Evolutionary conservation across 148 eudicot genomes (phyloP), one percentile per base, ranked within the genome.

Genomic region (Vaccinium corymbosum): DNA sequence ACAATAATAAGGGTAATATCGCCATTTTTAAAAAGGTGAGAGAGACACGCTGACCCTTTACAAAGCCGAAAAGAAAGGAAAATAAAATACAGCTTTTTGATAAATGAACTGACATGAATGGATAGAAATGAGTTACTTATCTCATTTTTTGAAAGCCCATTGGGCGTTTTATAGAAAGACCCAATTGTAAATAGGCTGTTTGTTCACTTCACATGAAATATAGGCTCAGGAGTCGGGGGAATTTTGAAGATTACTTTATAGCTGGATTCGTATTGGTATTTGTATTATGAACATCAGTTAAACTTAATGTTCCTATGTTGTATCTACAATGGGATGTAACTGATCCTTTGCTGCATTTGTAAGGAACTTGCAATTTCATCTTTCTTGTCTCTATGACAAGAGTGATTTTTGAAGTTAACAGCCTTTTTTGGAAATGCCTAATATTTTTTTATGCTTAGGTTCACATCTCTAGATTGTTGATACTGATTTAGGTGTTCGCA

Each of bases 401-500:
- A 10, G 14, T 25, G 11, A 66, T 25, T 2, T 2, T 25, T 66
- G 72, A 25, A 66, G 72, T 62, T 62, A 20, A 62, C 2, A 66
- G 72, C 32, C 11, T 66, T 66, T 22, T 27, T 66, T 1, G 15
- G 15, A 27, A 25, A 66, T 9, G 35, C 72, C 72, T 11, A 11
- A 66, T 66, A 10, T 10, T 25, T 66, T 32, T 66, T 11, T 27
- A 27, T 66, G 72, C 72, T 66, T 66, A 25, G 25, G 72, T 66
- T 66, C 15, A 12, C 29, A 52, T 82, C 64, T n/a, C 17, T 19
- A 29, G 11, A 17, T 27, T 17, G 62, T 76, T 50, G 29, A 55
- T 70, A 80, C 20, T 42, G 19, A n/a, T 66, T 64, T 62, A n/a
- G 68, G 17, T 84, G 82, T 85, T 84, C 80, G 82, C 72, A 73